Base-by-base conservation (phyloP, 202 grass and related monocot species). In the Zizania palustris region DNA sequence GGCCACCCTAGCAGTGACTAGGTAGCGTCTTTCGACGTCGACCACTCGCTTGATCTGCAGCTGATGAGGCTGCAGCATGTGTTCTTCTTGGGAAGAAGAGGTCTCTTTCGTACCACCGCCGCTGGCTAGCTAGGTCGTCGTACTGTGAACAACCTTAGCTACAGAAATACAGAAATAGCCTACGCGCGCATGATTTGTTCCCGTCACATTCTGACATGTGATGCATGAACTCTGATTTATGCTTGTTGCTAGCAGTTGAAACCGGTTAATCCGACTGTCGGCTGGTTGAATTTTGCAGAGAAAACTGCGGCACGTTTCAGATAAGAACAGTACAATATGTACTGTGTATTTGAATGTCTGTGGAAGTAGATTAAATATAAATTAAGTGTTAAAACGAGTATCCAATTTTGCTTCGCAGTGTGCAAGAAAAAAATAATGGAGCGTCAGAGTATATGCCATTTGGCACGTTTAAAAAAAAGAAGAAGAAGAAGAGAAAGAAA, bases 1-100 rank as follows among this genome's bases (percentile, higher is more conserved):
- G 57, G 45, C 5, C 40, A 40, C 42, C 49, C 9, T 15, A 49
- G 82, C 66, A 71, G 72, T 37, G 78, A 81, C 84, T 19, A 57
- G 45, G 45, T 16, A 58, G 13, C 19, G 64, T 64, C 56, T 13
- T 41, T 71, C 7, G 9, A 34, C 28, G 9, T 58, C 59, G 51
- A 55, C 51, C 51, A 9, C 51, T 55, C 16, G 9, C 34, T 43
- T 38, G 35, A 12, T 13, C 43, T 39, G 63, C 37, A 69, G 55
- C n/a, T 20, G 22, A 10, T 28, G 28, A 16, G 16, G 1, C 15
- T 18, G n/a, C 37, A n/a, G 28, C 20, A 1, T 50, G 19, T 22
- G 28, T 28, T 11, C 34, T 36, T 45, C 67, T 48, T 18, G 75
- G 41, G 48, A 11, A 57, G 36, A 63, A n/a, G 34, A 16, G 73